Evolutionary conservation across 1,139 yeast species (phyloP), one percentile per base, ranked within the genome.

Genomic region (Sugiyamaella neomexicana): DNA sequence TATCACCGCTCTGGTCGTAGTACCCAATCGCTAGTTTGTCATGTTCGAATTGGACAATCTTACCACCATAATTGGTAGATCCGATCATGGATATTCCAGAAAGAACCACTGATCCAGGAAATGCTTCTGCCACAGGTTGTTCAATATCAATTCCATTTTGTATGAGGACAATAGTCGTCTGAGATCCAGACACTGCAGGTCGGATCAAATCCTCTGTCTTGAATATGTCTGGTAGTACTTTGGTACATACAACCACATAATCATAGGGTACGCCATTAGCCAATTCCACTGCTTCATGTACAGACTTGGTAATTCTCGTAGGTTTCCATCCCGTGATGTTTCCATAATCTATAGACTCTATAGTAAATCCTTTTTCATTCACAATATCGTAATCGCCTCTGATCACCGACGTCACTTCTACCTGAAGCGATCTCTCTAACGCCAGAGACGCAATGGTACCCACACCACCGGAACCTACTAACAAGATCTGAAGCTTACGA

Each of bases 141-240:
- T 88, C 95, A 57, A 86, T 85, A 39, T 83, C 90, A 55, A 85
- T 74, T 2, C 95, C 95, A 64, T 87, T 87, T 69, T 87, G 93
- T 49, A 86, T 68, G 58, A 86, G 75, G 2, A 86, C 80, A 54
- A 88, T 80, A 3, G 80, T 75, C 4, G 89, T 77, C 29, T 72
- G 69, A 3, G 69, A 74, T 4, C 72, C 63, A 8, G 75, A 68
- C 27, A 84, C 80, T 1, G 82, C 87, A 1, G 85, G 82, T 27
- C 68, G 75, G 55, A 85, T 77, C 46, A 86, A 71, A 23, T 83
- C 81, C 61, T 83, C 89, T 52, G 85, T 76, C 52, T 73, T 72
- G 53, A 77, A 74, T 2, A 81, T 70, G 65, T 87, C 95, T 4
- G 95, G 95, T 29, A 86, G 76, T 62, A 85, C 86, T 66, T 88